Percentiles rank a stretch among this genome's conserved stretches.
Conservation (phyloP, 768 basidiomycete genomes). For the Tubosaeta sp. region DNA sequence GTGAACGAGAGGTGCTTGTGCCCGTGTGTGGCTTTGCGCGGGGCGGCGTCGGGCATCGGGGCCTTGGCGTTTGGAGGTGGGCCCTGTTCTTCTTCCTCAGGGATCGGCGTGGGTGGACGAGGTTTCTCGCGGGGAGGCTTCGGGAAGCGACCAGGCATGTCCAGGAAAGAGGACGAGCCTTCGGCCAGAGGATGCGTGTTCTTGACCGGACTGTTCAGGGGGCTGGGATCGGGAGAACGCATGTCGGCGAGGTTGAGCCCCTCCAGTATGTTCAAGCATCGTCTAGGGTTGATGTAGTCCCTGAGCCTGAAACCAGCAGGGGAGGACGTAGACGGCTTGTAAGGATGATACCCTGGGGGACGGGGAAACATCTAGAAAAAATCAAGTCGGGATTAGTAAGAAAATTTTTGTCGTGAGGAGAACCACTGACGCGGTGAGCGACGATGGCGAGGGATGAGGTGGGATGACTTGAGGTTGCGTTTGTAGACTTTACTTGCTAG, state of each 20-base stretch:
- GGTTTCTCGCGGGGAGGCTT: neutral
- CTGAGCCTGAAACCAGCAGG: slow-evolving; percentile 28
- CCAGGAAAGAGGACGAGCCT: slow-evolving; percentile 7
- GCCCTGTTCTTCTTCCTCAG: neutral
- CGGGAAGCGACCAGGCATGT: slow-evolving; percentile 3
- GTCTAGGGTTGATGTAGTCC: slow-evolving; percentile 13
- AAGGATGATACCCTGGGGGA: slow-evolving; percentile 10
- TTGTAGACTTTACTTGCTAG: neutral
- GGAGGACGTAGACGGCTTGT: slow-evolving; percentile 7
- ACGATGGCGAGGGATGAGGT: neutral
- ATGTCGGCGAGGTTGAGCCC: slow-evolving; percentile 5
- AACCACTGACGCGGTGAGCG: neutral
- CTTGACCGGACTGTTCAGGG: slow-evolving; percentile 16
- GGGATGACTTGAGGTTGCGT: neutral
- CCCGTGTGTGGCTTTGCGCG: slow-evolving; percentile 12
- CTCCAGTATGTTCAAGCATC: slow-evolving; percentile 19
- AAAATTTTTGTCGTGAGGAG: neutral
- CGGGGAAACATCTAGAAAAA: slow-evolving; percentile 18
- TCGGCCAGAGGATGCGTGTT: neutral
- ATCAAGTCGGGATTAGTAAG: neutral
- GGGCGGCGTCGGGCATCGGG: neutral
- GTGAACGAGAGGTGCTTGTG: slow-evolving; percentile 17
- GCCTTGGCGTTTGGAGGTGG: neutral
- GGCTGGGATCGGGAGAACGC: slow-evolving; percentile 15
- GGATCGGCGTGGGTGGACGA: neutral